These are phyloP conservation scores for Solanum hybrid DNA, from an alignment of 305 asterid species.

Conservation along the genomic window DNA sequence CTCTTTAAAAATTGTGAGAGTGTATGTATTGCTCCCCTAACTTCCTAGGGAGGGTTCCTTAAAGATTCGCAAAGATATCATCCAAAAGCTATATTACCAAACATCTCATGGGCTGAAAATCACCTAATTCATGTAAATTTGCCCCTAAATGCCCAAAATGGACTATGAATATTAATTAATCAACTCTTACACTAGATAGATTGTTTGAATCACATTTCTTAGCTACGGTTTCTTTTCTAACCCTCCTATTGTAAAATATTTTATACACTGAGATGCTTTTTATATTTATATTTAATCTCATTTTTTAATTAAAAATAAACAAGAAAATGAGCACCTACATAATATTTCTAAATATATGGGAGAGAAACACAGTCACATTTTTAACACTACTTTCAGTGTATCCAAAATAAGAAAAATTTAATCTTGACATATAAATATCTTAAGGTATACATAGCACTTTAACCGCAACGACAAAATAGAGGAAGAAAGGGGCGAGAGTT, in stretches of 20 bases:
- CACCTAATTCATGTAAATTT: not conserved
- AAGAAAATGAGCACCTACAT: not conserved
- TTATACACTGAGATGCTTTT: not conserved
- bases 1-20: too few species aligned
- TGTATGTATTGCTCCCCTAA: too few species aligned
- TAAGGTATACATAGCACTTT: not conserved
- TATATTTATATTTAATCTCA: too few species aligned
- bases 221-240: not conserved
- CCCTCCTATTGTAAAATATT: not conserved
- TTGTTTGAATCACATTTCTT: not conserved
- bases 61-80: too few species aligned
- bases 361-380: not conserved
- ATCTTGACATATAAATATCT: not conserved
- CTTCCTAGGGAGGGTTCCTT: too few species aligned
- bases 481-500: not conserved
- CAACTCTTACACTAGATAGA: not conserved
- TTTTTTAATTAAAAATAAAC: too few species aligned
- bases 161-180: not conserved
- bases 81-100: too few species aligned
- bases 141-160: not conserved
- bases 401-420: not conserved
- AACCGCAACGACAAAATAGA: not conserved
- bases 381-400: not conserved
- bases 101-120: too few species aligned
- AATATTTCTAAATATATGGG: not conserved